phyloP scores from a whole-genome alignment of 1,284 basidiomycete species.

The Termitomyces sp. region DNA sequence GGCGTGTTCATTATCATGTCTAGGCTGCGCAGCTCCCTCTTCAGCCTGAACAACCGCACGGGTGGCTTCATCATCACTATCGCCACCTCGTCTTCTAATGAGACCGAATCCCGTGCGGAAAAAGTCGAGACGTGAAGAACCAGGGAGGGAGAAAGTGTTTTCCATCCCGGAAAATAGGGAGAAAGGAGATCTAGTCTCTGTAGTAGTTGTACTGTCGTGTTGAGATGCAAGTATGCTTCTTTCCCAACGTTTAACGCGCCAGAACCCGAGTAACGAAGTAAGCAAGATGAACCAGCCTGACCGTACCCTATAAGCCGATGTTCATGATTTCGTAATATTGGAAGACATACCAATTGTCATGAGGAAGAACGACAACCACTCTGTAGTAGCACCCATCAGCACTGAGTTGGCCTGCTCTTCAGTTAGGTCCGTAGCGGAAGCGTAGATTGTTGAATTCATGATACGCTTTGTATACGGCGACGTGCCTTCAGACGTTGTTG shows the following conservation, averaged over 20 bases:
- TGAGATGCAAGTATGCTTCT: slow-evolving; percentile 61
- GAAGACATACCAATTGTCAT: slow-evolving; percentile 75
- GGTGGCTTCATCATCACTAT: slow-evolving; percentile 23
- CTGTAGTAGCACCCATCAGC: slow-evolving; percentile 56
- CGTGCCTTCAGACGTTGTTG: slow-evolving; percentile 46
- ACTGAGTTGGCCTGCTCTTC: slow-evolving; percentile 37
- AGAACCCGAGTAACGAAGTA: slow-evolving; percentile 84
- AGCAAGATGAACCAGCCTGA: slow-evolving; percentile 89
- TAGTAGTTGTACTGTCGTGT: slow-evolving; percentile 26
- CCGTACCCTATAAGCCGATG: background rate
- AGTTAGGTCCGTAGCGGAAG: slow-evolving; percentile 20
- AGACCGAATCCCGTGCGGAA: slow-evolving; percentile 51
- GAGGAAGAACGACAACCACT: slow-evolving; percentile 91
- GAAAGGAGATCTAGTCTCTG: slow-evolving; percentile 19
- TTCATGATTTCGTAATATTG: slow-evolving; percentile 2
- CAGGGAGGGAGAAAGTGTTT: slow-evolving; percentile 39
- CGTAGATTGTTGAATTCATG: slow-evolving; percentile 23
- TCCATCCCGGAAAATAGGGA: slow-evolving; percentile 36
- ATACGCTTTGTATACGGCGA: slow-evolving; percentile 32
- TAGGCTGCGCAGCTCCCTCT: slow-evolving; percentile 13
- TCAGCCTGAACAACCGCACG: slow-evolving; percentile 18
- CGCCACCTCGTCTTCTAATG: slow-evolving; percentile 21
- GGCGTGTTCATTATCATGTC: slow-evolving; percentile 18
- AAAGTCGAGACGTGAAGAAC: slow-evolving; percentile 40
- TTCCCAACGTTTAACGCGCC: slow-evolving; percentile 89